A percentile compares a stretch with the other conserved stretches of the same genome.
Conservation (phyloP, 345 rosid genomes). For the Salix arbutifolia region DNA sequence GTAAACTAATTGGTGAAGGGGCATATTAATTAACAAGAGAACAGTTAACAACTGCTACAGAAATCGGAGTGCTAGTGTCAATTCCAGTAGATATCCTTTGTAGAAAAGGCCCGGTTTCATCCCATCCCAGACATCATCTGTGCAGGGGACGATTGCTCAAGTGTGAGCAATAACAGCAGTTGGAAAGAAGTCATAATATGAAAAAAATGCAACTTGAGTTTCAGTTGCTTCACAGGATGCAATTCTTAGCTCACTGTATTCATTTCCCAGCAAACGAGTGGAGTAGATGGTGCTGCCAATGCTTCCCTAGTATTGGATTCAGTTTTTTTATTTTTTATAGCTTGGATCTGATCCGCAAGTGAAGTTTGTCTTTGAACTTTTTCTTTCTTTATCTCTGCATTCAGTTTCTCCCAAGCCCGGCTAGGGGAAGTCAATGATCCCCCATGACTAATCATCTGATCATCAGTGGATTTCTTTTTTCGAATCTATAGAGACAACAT, state of each 20-base stretch:
- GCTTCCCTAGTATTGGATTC: conserved; percentile 19
- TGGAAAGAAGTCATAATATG: neutral
- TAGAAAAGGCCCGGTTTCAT: neutral
- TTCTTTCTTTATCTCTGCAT: conserved; percentile 53
- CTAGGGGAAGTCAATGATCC: conserved; percentile 27
- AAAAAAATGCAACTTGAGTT: neutral
- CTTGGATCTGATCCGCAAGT: conserved; percentile 80
- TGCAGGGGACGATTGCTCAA: neutral
- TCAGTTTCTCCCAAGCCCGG: conserved; percentile 55
- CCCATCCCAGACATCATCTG: neutral
- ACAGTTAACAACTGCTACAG: too few species aligned
- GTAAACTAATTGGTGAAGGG: too few species aligned
- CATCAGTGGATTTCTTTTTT: conserved; percentile 43
- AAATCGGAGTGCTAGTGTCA: neutral
- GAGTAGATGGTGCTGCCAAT: conserved; percentile 18
- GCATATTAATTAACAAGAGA: too few species aligned
- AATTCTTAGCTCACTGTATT: neutral
- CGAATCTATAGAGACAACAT: conserved; percentile 44
- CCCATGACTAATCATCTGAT: conserved; percentile 25
- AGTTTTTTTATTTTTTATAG: conserved; percentile 54
- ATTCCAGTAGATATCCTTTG: neutral
- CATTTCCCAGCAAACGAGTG: conserved; percentile 5
- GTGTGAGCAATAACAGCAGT: neutral
- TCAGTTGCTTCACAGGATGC: neutral
- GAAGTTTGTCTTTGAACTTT: conserved; percentile 47